Evolutionary conservation across 2,329 filamentous ascomycete genomes (phyloP).

Genomic region (Exutisphaerella laricina): DNA sequence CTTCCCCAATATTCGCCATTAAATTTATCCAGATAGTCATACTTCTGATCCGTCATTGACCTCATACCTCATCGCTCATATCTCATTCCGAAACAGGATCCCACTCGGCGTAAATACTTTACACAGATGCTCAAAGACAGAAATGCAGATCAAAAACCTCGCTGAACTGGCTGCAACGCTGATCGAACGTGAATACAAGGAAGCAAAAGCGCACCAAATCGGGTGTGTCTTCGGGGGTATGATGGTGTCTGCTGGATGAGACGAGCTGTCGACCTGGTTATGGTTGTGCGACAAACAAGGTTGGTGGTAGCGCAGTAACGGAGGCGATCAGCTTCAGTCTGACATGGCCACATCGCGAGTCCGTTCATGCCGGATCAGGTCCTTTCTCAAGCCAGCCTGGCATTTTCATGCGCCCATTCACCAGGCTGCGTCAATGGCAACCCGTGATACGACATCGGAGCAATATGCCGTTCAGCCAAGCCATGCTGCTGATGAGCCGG

Average conservation of each 20-base stretch:
- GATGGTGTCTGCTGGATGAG: too few species aligned
- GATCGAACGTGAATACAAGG: slow-evolving; percentile 3
- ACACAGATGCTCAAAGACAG: slow-evolving; percentile 8
- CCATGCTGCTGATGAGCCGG: slow-evolving; percentile 2
- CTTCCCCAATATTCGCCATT: too few species aligned
- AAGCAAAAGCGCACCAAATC: neutral
- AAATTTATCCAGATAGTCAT: too few species aligned
- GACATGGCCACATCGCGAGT: too few species aligned
- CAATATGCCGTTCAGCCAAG: slow-evolving; percentile 11
- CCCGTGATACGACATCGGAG: slow-evolving; percentile 11
- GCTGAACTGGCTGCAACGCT: slow-evolving; percentile 15
- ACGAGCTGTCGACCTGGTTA: too few species aligned
- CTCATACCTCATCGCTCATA: slow-evolving; percentile 17
- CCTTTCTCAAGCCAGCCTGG: too few species aligned
- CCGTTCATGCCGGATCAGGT: too few species aligned
- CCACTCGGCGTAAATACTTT: slow-evolving; percentile 8
- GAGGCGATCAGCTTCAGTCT: too few species aligned
- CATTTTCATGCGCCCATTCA: slow-evolving; percentile 5
- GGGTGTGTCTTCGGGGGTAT: too few species aligned
- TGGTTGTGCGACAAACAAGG: too few species aligned
- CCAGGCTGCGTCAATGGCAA: slow-evolving; percentile 9
- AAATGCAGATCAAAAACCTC: slow-evolving; percentile 1
- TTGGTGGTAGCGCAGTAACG: too few species aligned
- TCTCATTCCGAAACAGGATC: slow-evolving; percentile 11
- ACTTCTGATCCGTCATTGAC: slow-evolving; percentile 4